A percentile compares a stretch with the other conserved stretches of the same genome.
These are phyloP conservation scores for Aristolochia fimbriata DNA, from an alignment of 164 flowering plant genomes.

Conservation along the genomic window DNA sequence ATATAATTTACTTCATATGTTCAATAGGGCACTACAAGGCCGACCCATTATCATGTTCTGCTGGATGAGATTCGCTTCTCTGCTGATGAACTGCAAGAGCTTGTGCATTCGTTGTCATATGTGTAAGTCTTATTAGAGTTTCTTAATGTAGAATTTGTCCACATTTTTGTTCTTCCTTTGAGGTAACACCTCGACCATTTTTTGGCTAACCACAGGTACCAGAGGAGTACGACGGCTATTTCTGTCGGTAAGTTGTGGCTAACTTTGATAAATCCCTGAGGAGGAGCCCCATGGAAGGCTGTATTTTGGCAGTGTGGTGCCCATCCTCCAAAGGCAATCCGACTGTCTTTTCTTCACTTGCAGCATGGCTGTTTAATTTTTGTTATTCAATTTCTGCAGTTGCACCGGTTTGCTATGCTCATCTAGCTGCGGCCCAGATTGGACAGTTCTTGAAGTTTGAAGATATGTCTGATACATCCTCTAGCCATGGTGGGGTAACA, in stretches of 20 bases:
- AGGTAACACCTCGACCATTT: not conserved
- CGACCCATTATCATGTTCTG: slow-evolving; percentile 72
- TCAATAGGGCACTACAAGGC: slow-evolving; percentile 63
- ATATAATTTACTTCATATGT: slow-evolving; percentile 47
- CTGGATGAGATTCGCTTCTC: slow-evolving; percentile 66
- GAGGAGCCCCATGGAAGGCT: not conserved
- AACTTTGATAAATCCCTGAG: not conserved
- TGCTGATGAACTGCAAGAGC: slow-evolving; percentile 68
- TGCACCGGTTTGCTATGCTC: slow-evolving; percentile 67
- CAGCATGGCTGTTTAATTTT: no score
- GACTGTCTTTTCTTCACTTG: not conserved
- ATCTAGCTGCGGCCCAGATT: slow-evolving; percentile 57
- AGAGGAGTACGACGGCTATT: slow-evolving; percentile 80
- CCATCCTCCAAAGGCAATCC: not conserved
- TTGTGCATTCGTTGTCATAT: slow-evolving; percentile 73
- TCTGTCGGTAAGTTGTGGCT: slow-evolving; percentile 51
- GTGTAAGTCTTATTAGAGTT: slow-evolving; percentile 43
- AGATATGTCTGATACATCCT: slow-evolving; percentile 47
- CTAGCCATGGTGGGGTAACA: slow-evolving; percentile 45
- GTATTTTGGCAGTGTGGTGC: not conserved
- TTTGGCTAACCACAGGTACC: slow-evolving; percentile 45
- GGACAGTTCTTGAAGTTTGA: slow-evolving; percentile 57
- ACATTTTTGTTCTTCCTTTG: not conserved
- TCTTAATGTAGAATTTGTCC: not conserved
- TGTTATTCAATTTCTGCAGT: slow-evolving; percentile 21